Evolutionary conservation across 2,329 filamentous ascomycete species (phyloP), one percentile per base, ranked within the genome.

Genomic region (Sporothrix inflata): DNA sequence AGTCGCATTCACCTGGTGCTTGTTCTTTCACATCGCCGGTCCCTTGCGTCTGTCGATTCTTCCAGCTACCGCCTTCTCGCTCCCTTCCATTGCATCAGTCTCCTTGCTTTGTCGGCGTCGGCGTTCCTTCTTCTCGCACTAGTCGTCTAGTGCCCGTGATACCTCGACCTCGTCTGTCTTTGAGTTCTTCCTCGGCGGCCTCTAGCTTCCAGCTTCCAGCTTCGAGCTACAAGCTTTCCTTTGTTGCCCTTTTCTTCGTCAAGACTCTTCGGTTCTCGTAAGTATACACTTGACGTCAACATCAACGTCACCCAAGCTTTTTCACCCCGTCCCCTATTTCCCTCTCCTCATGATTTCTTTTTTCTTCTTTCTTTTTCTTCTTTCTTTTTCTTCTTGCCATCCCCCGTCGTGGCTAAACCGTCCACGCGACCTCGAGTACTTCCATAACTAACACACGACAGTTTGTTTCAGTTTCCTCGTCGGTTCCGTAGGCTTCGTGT

Each of bases 41-140:
- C 55, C 49, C 40, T 70, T 70, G 55, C 60, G 40, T 65, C 67
- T 51, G 24, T 34, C 63, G 24, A 38, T 16, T 34, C 30, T 38
- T 9, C 53, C n/a, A 53, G 49, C 57, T 55, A 24, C 30, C 27
- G n/a, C 24, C 34, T 3, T 27, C 51, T 45, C 14, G 45, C 16
- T 63, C 34, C 38, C 51, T 53, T 72, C 57, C 68, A 73, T 42
- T 65, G 68, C 72, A 57, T 57, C 69, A 30, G 49, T 69, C 69
- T 70, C 65, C 19, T 70, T 71, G 65, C 67, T 71, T 70, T 71
- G 70, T 73, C 57, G 69, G 66, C 71, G 71, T 68, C 69, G 71
- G 73, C 72, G 72, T 73, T 73, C 42, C 68, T 63, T 51, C 40
- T 68, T 65, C 63, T 55, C 60, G 45, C 65, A 63, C 68, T 71